These are phyloP conservation scores for Penicillium corylophilum DNA, from an alignment of 2,329 filamentous ascomycete genomes.

Conservation along the genomic window DNA sequence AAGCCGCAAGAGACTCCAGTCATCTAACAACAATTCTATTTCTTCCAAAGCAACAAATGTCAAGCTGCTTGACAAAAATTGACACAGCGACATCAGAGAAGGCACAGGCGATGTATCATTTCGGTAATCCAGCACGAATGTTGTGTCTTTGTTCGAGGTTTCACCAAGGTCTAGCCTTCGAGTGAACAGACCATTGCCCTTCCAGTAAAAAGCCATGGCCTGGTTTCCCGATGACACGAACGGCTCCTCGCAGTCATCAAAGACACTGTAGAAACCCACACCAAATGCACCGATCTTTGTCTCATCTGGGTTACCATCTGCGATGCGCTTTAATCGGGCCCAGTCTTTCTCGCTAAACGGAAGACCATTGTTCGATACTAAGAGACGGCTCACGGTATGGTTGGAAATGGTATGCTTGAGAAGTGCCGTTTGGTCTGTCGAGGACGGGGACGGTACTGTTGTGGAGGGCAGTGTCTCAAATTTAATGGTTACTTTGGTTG, in stretches of 20 bases:
- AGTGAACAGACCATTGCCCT: conserved; percentile 95
- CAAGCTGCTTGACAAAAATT: conserved; percentile 91
- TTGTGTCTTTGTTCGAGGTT: conserved; percentile 68
- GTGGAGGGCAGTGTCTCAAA: conserved; percentile 89
- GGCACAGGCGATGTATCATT: conserved; percentile 85
- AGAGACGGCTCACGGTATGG: conserved; percentile 80
- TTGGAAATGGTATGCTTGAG: conserved; percentile 81
- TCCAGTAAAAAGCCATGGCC: conserved; percentile 99
- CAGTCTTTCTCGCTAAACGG: conserved; percentile 89
- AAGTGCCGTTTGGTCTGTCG: conserved; percentile 66
- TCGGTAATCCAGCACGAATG: conserved; percentile 92
- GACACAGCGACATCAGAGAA: conserved; percentile 78
- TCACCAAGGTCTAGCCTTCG: conserved; percentile 74
- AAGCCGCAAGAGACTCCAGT: conserved; percentile 75
- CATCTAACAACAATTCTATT: conserved; percentile 88
- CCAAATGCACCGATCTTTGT: conserved; percentile 99
- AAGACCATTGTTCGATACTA: conserved; percentile 89
- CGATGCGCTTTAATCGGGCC: conserved; percentile 90
- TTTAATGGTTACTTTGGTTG: conserved; percentile 82
- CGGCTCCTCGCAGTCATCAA: conserved; percentile 95
- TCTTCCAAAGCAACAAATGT: conserved; percentile 88
- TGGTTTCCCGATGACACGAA: conserved; percentile 91
- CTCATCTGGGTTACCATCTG: conserved; percentile 98
- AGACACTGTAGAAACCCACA: conserved; percentile 97
- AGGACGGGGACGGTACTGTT: conserved; percentile 66